Evolutionary conservation across 176 grass and related monocot species (phyloP).

Genomic region (Olyra latifolia): DNA sequence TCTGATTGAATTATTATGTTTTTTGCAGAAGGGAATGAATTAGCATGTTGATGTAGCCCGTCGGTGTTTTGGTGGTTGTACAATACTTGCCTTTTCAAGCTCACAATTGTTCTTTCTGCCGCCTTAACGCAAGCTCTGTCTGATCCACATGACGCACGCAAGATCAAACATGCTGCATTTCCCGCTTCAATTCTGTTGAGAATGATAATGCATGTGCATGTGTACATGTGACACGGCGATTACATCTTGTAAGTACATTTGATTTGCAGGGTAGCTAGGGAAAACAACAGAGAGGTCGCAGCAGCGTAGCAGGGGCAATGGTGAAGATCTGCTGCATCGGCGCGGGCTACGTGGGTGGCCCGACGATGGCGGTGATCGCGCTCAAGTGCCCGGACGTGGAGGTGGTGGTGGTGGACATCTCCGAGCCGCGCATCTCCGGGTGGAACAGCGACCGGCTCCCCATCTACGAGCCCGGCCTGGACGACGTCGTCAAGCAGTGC

Average conservation of each 20-base stretch:
- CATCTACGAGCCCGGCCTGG: slow-evolving; percentile 46
- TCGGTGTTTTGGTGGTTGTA: neutral
- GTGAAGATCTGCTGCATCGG: slow-evolving; percentile 59
- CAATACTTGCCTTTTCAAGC: neutral
- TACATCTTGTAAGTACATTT: no score
- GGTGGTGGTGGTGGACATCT: slow-evolving; percentile 55
- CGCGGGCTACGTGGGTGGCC: slow-evolving; percentile 43
- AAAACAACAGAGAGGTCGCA: neutral
- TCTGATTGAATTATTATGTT: neutral
- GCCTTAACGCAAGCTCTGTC: no score
- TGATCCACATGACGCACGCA: no score
- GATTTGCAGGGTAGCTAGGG: neutral
- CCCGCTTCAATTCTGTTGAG: no score
- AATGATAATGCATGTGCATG: neutral
- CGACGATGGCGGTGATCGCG: slow-evolving; percentile 50
- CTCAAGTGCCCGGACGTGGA: slow-evolving; percentile 43
- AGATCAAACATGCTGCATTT: no score
- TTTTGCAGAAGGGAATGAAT: no score
- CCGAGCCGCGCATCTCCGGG: slow-evolving; percentile 26
- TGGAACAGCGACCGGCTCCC: slow-evolving; percentile 42
- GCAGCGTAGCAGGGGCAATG: neutral
- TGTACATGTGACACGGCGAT: no score
- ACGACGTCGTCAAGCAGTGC: slow-evolving; percentile 39
- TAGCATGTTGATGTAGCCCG: no score
- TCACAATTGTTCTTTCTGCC: neutral